Evolutionary conservation across 2,329 filamentous ascomycete species (phyloP), one percentile per base, ranked within the genome.

Genomic region (Talaromyces islandicus): DNA sequence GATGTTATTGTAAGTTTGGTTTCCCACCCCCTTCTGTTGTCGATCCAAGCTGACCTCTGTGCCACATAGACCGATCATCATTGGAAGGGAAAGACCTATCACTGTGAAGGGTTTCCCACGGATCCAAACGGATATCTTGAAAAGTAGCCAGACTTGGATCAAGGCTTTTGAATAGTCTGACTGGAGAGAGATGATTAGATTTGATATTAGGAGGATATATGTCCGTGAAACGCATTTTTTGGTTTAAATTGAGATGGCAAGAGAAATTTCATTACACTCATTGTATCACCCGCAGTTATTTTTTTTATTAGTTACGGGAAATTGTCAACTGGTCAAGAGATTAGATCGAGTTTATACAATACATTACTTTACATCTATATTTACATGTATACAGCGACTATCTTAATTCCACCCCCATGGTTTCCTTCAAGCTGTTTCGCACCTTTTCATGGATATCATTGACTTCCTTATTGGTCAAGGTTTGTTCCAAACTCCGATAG

Each of bases 401-500:
- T 72, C 91, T 83, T 67, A 96, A 78, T 75, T 96, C 89, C 21
- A 97, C 91, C 0, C 89, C 89, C 61, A 96, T 78, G 66, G 85
- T 85, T 62, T 83, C 77, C 2, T 90, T 87, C 64, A 97, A 77
- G 64, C 84, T 82, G 63, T 77, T 69, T 48, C 82, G 79, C 51
- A 97, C 87, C 65, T 80, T 74, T 55, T 86, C 80, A 73, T 99
- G 93, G 70, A 96, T 76, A 50, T 80, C 75, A 71, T 95, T 95
- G 11, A 87, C 85, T 80, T 96, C 90, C 38, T 84, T 80, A 67
- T 92, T 94, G 10, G 89, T 96, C 73, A 99, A 78, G 1, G 93
- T 99, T 70, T 89, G 84, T 80, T 97, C 93, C 66, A 96, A 78
- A 74, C 92, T 96, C 65, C 94, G 85, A 77, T 99, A 99, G 71